Base-by-base conservation (phyloP, 208 protist species). In the Angomonas deanei region DNA sequence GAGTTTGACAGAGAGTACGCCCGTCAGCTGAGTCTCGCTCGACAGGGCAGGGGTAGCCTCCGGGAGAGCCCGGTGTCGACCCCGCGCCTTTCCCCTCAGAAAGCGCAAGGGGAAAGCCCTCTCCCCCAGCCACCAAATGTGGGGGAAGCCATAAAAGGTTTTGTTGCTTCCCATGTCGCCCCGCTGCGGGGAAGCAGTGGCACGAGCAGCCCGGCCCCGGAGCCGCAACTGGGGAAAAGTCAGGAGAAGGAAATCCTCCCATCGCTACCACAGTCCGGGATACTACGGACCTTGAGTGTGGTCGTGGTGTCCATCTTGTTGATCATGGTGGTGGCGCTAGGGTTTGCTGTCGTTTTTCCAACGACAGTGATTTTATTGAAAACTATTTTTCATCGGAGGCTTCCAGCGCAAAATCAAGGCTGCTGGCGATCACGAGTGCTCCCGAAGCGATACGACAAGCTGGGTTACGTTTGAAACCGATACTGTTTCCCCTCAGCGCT, bases 1-100 rank as follows among this genome's bases (percentile, higher is more conserved):
- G 68, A 80, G 60, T 91, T 91, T 60, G 74, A 80, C 46, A 67
- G 71, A 24, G 80, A 86, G 61, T 76, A 80, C 56, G 80, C 80
- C 1, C 56, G 65, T 0, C 71, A 80, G 61, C 69, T 82, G 21
- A 83, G 76, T 33, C 32, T 76, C 10, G 76, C 74, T 11, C 74
- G 80, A 65, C 47, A 53, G 0, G 67, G 76, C 30, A 70, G 79
- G 48, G 65, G 32, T 50, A 70, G 55, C 60, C 49, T 72, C 19
- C 52, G 54, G 38, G 23, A 38, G 19, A 74, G 66, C 1, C 74
- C 67, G 23, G 38, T 13, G 36, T 19, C 23, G 27, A 34, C 1
- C 31, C 65, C 13, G 30, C 38, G 3, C 50, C 57, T 10, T 13
- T 24, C 19, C 55, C 70, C 26, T 28, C 28, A 26, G 10, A 17